phyloP scores from a whole-genome alignment of 257 asterid genomes.

The Craterostigma plantagineum region DNA sequence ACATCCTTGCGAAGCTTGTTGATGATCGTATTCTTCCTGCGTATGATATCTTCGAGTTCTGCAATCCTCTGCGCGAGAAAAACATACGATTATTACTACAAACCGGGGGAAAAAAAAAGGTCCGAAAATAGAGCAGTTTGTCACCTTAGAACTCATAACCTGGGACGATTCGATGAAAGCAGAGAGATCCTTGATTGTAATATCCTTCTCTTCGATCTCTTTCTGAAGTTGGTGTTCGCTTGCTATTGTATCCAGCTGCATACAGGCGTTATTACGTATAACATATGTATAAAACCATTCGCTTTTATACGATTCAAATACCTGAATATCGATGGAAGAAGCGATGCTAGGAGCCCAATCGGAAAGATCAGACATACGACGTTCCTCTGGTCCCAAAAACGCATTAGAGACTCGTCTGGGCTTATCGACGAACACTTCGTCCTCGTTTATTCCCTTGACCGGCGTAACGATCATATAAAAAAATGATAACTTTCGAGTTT shows the following conservation, averaged over 20 bases:
- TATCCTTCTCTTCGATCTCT: constrained; percentile 66
- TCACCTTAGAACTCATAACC: constrained; percentile 55
- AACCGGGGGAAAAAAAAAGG: too few species aligned
- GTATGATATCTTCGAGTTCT: constrained; percentile 66
- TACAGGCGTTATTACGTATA: too few species aligned
- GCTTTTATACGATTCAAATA: too few species aligned
- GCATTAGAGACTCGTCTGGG: constrained; percentile 13
- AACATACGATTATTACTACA: not conserved
- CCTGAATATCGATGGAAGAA: constrained; percentile 66
- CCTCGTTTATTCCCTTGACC: constrained; percentile 18
- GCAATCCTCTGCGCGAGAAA: constrained; percentile 40
- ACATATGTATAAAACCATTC: too few species aligned
- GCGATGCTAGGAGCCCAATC: constrained; percentile 77
- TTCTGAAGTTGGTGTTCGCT: constrained; percentile 35
- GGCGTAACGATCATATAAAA: constrained; percentile 18
- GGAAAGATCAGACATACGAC: constrained; percentile 85
- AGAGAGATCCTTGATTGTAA: constrained; percentile 43
- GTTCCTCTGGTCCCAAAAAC: constrained; percentile 59
- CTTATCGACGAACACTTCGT: constrained; percentile 21
- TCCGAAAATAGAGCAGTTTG: too few species aligned
- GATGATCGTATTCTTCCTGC: constrained; percentile 67
- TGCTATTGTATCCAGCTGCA: constrained; percentile 40
- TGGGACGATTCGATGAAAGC: constrained; percentile 37
- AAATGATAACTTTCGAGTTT: too few species aligned
- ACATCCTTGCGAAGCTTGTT: constrained; percentile 69